Evolutionary conservation across 176 grass and related monocot species (phyloP), one percentile per base, ranked within the genome.

Genomic region (Triticum urartu): DNA sequence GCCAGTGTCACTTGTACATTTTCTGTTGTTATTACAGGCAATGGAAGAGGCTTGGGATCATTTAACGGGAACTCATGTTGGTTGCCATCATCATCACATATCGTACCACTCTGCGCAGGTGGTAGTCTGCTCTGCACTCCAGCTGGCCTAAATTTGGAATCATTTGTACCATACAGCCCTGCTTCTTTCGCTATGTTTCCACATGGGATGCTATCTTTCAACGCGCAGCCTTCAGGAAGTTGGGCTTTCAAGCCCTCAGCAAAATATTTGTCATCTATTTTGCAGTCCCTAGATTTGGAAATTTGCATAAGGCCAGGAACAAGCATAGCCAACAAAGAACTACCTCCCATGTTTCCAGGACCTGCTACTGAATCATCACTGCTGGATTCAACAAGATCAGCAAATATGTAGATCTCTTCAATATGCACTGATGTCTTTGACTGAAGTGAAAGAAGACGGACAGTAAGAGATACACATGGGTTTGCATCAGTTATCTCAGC

Each of bases 401-500:
- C 90, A 88, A 83, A 93, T 88, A 99, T 88, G 85, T 94, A 96
- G 72, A 99, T 94, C 80, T 96, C 94, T 48, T 92, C 91, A n/a
- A 99, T 85, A 78, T 94, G 92, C 79, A 96, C 87, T 83, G 89
- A 95, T 36, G 92, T 78, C 79, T 93, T 97, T 72, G 92, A 86
- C 78, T 94, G 87, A 85, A 99, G 92, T 80, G 94, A 99, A 36
- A 99, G 90, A 68, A 99, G 88, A 18, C 89, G 89, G 66, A 96
- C 71, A 69, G 94, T 96, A 48, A 99, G 62, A 71, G 94, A 92
- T 38, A 84, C 66, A 81, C 89, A 96, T 77, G 97, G 90, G 75
- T 84, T 89, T 28, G 82, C 87, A 87, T 99, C 94, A 85, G 97
- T 94, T 89, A 99, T 93, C 77, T 96, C 89, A 71, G 97, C 97